Evolutionary conservation across 768 basidiomycete species (phyloP).

Genomic region (Asterophora lycoperdoides): DNA sequence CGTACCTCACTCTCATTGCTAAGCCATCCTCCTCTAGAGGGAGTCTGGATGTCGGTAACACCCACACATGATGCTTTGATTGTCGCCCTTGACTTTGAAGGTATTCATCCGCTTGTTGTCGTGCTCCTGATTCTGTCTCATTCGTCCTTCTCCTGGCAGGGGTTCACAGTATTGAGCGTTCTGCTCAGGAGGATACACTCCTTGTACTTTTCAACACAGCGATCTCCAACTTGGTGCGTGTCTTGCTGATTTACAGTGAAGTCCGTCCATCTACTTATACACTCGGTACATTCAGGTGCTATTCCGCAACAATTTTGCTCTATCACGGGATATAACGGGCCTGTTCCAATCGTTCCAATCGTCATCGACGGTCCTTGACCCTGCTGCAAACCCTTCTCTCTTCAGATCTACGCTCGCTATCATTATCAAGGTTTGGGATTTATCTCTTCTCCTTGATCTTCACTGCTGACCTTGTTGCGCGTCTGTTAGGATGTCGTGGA

Average conservation of each 20-base stretch:
- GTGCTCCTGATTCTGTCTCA: background rate
- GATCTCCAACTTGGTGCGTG: constrained; percentile 53
- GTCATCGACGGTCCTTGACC: constrained; percentile 54
- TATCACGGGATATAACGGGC: constrained; percentile 55
- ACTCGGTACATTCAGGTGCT: constrained; percentile 38
- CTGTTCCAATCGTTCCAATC: constrained; percentile 62
- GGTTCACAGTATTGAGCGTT: constrained; percentile 61
- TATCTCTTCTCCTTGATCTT: background rate
- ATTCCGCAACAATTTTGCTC: constrained; percentile 63
- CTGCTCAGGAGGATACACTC: constrained; percentile 58
- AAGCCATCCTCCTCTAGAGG: constrained; percentile 30
- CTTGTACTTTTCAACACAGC: constrained; percentile 64
- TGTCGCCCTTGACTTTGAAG: constrained; percentile 64
- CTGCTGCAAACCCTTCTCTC: constrained; percentile 50
- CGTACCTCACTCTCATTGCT: background rate
- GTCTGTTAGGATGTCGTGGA: constrained; percentile 54
- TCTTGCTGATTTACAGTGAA: background rate
- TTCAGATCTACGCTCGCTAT: constrained; percentile 58
- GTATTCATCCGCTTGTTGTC: constrained; percentile 22
- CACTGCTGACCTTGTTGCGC: no score
- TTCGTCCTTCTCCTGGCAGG: constrained; percentile 26
- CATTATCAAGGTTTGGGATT: constrained; percentile 50
- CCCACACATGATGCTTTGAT: constrained; percentile 51
- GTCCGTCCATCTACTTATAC: background rate
- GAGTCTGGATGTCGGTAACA: constrained; percentile 65